These are phyloP conservation scores for Pulchroboletus neoregius DNA, from an alignment of 1,284 basidiomycete species.

Conservation along the genomic window DNA sequence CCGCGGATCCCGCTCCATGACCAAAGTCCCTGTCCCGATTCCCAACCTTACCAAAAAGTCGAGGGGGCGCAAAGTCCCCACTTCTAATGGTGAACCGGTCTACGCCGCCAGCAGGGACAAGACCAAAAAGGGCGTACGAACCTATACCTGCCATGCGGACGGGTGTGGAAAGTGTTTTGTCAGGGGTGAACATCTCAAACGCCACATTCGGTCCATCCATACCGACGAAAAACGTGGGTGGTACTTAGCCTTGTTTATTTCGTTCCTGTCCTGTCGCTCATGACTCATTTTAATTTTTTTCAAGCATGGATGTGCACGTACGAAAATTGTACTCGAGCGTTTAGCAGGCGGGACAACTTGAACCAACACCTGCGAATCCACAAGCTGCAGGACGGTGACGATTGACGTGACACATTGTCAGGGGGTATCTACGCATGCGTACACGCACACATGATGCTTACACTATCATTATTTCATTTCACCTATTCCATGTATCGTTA, in stretches of 20 bases:
- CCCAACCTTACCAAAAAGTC: constrained; percentile 76
- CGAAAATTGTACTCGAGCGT: constrained; percentile 67
- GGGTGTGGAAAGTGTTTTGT: constrained; percentile 57
- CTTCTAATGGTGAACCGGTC: constrained; percentile 29
- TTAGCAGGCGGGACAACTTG: constrained; percentile 79
- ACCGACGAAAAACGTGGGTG: constrained; percentile 64
- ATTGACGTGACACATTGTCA: constrained; percentile 5
- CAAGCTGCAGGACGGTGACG: constrained; percentile 26
- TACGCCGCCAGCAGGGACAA: constrained; percentile 27
- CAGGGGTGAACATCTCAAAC: constrained; percentile 65
- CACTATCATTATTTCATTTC: constrained; percentile 20
- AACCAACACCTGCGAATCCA: constrained; percentile 75
- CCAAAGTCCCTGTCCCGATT: constrained; percentile 52
- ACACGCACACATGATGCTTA: constrained; percentile 3
- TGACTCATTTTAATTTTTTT: not conserved
- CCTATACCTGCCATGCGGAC: constrained; percentile 48
- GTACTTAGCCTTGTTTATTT: too few species aligned
- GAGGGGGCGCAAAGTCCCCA: constrained; percentile 68
- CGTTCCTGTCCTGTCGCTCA: not conserved
- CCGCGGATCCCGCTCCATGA: constrained; percentile 22
- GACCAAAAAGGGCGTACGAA: constrained; percentile 37
- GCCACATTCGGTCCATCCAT: constrained; percentile 64
- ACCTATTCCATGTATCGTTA: constrained; percentile 19
- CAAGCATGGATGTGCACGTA: constrained; percentile 65
- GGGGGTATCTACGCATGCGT: not conserved